Percentiles rank a stretch among this genome's conserved stretches.
phyloP scores from a whole-genome alignment of 2,329 filamentous ascomycete species.

The Parascedosporium putredinis region DNA sequence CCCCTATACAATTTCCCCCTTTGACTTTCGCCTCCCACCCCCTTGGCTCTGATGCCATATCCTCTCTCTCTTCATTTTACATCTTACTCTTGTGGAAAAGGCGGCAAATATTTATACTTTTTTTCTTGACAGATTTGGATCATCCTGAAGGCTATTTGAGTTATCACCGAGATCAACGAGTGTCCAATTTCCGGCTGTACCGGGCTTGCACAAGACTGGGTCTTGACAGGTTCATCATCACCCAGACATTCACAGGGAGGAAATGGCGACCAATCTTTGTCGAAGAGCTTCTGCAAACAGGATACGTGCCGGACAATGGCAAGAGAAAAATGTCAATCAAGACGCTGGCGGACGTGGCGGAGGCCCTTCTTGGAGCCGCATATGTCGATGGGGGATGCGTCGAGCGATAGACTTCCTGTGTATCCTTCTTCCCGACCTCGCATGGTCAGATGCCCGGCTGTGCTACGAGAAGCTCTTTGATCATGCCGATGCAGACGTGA shows the following conservation, averaged over 20 bases:
- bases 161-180: conserved; percentile 53
- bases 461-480: conserved; percentile 34
- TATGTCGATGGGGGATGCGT: conserved; percentile 54
- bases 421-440: conserved; percentile 51
- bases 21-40: neutral
- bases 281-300: conserved; percentile 21
- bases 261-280: conserved; percentile 64
- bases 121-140: conserved; percentile 36
- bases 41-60: neutral
- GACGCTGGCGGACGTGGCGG: conserved; percentile 75
- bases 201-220: conserved; percentile 51
- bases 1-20: neutral
- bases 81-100: no score
- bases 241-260: conserved; percentile 51
- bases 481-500: conserved; percentile 22
- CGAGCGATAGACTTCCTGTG: conserved; percentile 55
- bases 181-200: conserved; percentile 67
- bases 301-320: conserved; percentile 6
- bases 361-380: conserved; percentile 70
- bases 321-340: conserved; percentile 56
- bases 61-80: no score
- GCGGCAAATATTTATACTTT: no score
- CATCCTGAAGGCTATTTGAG: conserved; percentile 74
- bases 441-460: conserved; percentile 38
- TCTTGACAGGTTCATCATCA: conserved; percentile 64